Conservation (phyloP, 768 basidiomycete genomes). For the Crepidotus variabilis region DNA sequence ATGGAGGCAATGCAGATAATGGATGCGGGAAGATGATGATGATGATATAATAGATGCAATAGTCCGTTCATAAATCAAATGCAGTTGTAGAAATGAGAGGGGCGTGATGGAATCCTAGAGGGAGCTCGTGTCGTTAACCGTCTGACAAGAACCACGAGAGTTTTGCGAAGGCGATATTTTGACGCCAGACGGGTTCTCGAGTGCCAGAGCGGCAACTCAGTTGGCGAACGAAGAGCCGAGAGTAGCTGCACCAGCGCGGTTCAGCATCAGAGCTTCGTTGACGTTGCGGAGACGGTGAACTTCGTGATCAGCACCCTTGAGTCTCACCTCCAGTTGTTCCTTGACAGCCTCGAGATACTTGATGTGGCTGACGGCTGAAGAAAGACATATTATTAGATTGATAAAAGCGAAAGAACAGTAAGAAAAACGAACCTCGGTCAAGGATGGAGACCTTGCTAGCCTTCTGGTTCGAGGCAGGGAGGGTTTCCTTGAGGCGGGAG, state of each 20-base stretch:
- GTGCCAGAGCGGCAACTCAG: conserved; percentile 37
- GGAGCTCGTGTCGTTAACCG: conserved; percentile 37
- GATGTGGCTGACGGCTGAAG: conserved; percentile 77
- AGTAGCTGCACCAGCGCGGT: conserved; percentile 55
- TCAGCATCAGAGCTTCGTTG: conserved; percentile 86
- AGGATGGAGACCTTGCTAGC: conserved; percentile 88
- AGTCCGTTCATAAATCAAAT: conserved; percentile 54
- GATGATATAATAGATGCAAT: conserved; percentile 29
- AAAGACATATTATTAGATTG: conserved; percentile 12
- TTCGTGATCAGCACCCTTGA: conserved; percentile 77
- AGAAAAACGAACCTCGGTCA: conserved; percentile 61
- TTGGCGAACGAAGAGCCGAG: conserved; percentile 32
- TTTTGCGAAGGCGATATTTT: conserved; percentile 18
- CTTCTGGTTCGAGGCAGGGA: conserved; percentile 89
- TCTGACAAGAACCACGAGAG: conserved; percentile 19
- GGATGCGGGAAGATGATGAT: conserved; percentile 29
- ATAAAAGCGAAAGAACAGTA: conserved; percentile 1
- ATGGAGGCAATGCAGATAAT: conserved; percentile 19
- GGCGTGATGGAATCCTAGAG: conserved; percentile 48
- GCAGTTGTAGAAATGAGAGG: conserved; percentile 20
- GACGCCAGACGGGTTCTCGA: conserved; percentile 27
- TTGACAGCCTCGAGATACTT: conserved; percentile 81
- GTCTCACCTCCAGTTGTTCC: conserved; percentile 67
- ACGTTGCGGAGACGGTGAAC: conserved; percentile 78
- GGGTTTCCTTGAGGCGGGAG: conserved; percentile 83